Base-by-base conservation (phyloP, 331 rosid genomes). In the Quercus phellos region DNA sequence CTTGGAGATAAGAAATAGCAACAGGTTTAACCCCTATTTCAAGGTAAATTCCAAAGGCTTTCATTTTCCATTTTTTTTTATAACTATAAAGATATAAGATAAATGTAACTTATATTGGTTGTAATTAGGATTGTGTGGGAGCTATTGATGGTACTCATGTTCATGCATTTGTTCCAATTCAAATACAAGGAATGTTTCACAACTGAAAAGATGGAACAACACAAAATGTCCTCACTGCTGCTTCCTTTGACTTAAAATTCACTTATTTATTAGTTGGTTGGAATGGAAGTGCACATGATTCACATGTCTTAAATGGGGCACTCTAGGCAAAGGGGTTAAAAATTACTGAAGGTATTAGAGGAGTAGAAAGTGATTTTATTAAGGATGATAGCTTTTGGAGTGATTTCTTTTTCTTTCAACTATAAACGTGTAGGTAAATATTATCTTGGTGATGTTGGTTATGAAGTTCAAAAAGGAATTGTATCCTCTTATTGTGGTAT, bases 121-220 rank as follows among this genome's bases (percentile, higher is more conserved):
- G 46, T 38, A 38, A 8, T 38, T 38, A 38, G 46, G 46, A 38
- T 38, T 38, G 11, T 38, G 46, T 38, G 46, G 11, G 11, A 38
- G 11, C 46, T 38, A 38, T 38, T 38, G 0, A 38, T 38, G 46
- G 3, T 7, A 38, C 46, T 38, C 46, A 38, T 38, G 3, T 38
- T 7, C 0, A 0, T 7, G 46, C 46, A 38, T 0, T 0, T 38
- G 3, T 38, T 38, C 46, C 46, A 38, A 38, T 7, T 38, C 0
- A 38, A 38, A 38, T 38, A 38, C 46, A 38, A 38, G 46, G 46
- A 38, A 38, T 11, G 11, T 38, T 38, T 38, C 11, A 7, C 1
- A 0, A 0, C 0, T 1, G 0, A 38, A 38, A 38, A 1, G 46
- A 38, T 7, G 46, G 43, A 0, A 7, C 46, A 38, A 7, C 11